A percentile compares a stretch with the other conserved stretches of the same genome.
Conservation (phyloP, 139 green algal genomes). For the Coelastrella sp. region DNA sequence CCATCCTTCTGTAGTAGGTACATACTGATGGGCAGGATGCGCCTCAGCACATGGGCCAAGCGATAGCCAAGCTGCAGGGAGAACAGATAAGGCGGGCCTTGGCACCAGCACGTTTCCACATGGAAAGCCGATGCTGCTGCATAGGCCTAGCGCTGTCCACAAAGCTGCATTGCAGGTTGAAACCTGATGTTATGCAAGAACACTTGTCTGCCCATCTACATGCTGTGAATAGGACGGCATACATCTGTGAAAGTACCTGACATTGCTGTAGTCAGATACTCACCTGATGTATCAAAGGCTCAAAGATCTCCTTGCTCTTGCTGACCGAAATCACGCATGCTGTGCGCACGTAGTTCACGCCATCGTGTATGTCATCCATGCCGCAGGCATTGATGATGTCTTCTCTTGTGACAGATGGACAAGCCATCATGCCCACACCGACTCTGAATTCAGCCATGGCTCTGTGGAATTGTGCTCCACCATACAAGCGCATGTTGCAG, state of each 20-base stretch:
- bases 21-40: conserved; percentile 93
- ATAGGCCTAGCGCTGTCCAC: too few relatives aligned
- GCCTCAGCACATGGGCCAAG: conserved; percentile 88
- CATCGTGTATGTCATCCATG: conserved; percentile 96
- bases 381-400: conserved; percentile 98
- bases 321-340: conserved; percentile 93
- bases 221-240: too few relatives aligned
- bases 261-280: too few relatives aligned
- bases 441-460: conserved; percentile 51
- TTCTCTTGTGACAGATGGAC: conserved; percentile 61
- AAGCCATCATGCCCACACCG: conserved; percentile 40
- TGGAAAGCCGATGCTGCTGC: too few relatives aligned
- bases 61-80: conserved; percentile 85
- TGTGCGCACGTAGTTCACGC: conserved; percentile 96
- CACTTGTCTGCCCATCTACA: too few relatives aligned
- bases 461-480: conserved; percentile 96
- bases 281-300: conserved; percentile 94
- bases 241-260: too few relatives aligned
- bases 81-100: too few relatives aligned
- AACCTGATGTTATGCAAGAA: too few relatives aligned
- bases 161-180: too few relatives aligned
- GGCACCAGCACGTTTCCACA: too few relatives aligned
- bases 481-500: conserved; percentile 94
- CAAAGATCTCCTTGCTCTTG: conserved; percentile 89
- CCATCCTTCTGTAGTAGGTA: conserved; percentile 86